These are phyloP conservation scores for Peronospora belbahrii DNA, from an alignment of 352 stramenopile species.

Conservation along the genomic window DNA sequence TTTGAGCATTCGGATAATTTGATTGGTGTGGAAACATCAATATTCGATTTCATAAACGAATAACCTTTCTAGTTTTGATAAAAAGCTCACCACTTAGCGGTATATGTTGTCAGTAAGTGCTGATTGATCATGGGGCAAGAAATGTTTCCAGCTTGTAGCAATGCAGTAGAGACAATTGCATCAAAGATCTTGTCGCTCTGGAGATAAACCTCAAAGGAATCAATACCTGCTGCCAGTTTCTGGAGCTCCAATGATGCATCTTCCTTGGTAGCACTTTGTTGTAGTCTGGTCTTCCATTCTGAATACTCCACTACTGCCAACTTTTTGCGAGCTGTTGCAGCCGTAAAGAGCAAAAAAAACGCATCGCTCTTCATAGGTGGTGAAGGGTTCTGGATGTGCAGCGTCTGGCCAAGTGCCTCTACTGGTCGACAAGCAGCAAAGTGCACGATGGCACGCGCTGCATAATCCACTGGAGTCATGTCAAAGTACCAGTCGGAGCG, in stretches of 20 bases:
- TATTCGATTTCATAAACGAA: background rate
- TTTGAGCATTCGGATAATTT: background rate
- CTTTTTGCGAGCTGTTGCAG: conserved; percentile 19
- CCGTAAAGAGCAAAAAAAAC: conserved; percentile 43
- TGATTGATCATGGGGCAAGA: conserved; percentile 37
- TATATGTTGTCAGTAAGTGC: conserved; percentile 36
- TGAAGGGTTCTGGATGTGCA: conserved; percentile 67
- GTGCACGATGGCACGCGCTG: conserved; percentile 76
- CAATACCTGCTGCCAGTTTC: conserved; percentile 50
- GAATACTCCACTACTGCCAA: conserved; percentile 28
- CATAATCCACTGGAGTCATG: conserved; percentile 90
- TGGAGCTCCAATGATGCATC: conserved; percentile 33
- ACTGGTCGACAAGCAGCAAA: conserved; percentile 52
- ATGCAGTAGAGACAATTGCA: conserved; percentile 30
- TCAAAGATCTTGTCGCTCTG: conserved; percentile 61
- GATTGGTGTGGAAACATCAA: conserved; percentile 1
- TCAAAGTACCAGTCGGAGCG: conserved; percentile 80
- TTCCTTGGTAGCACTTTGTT: conserved; percentile 22
- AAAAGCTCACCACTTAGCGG: conserved; percentile 28
- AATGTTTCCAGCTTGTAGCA: conserved; percentile 35
- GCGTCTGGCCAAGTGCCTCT: conserved; percentile 50
- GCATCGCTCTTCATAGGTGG: conserved; percentile 32
- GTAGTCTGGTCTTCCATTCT: conserved; percentile 31
- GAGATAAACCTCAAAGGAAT: conserved; percentile 64
- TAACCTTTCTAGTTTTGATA: background rate